Evolutionary conservation across 257 asterid species (phyloP).

Genomic region (Fraxinus cuspidata): DNA sequence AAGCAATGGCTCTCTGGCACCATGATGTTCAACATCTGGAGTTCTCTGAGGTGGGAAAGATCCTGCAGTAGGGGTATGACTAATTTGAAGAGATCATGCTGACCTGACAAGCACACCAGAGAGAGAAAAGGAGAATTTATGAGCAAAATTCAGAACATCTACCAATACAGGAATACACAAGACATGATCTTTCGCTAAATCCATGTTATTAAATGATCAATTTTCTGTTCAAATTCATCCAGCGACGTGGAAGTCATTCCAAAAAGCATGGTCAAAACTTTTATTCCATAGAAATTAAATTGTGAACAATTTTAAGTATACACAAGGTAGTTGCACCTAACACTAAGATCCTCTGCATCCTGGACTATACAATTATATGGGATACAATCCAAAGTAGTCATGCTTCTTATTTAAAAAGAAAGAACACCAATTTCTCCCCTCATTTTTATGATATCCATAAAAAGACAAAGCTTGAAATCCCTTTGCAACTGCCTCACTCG

Average conservation of each 20-base stretch:
- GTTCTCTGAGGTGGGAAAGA: constrained; percentile 40
- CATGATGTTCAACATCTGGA: constrained; percentile 40
- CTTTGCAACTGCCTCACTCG: background rate
- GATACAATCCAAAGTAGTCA: background rate
- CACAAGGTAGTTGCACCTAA: too few species aligned
- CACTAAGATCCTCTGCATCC: background rate
- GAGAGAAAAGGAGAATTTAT: background rate
- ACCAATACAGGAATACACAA: background rate
- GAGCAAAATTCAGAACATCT: background rate
- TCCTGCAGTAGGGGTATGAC: constrained; percentile 50
- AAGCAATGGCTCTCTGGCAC: constrained; percentile 51
- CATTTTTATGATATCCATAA: too few species aligned
- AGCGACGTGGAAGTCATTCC: background rate
- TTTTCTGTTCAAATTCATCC: background rate
- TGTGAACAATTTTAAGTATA: too few species aligned
- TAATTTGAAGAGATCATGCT: constrained; percentile 66
- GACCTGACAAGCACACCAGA: constrained; percentile 51
- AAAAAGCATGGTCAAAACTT: background rate
- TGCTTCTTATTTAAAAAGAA: background rate
- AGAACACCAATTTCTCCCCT: background rate
- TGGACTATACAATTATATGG: background rate
- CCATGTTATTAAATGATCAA: background rate
- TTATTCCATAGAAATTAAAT: background rate
- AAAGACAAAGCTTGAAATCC: too few species aligned
- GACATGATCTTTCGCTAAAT: background rate